These are phyloP conservation scores for Termitomyces sp. DNA, from an alignment of 768 basidiomycete species.

Conservation along the genomic window DNA sequence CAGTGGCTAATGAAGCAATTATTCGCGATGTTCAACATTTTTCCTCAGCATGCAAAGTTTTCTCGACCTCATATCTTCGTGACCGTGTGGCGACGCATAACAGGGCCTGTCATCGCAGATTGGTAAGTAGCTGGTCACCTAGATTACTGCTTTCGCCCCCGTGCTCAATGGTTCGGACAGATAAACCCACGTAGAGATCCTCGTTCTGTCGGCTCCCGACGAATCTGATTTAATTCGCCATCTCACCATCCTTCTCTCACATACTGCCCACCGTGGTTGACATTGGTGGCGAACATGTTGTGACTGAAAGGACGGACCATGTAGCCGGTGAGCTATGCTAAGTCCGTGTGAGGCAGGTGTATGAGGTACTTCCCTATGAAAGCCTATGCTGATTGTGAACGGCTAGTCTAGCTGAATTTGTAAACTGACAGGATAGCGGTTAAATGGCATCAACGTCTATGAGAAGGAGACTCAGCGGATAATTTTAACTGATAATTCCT, in stretches of 20 bases:
- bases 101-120: not conserved
- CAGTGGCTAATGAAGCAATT: too few relatives aligned
- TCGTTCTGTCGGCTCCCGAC: too few relatives aligned
- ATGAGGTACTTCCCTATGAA: conserved; percentile 59
- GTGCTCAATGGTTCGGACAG: not conserved
- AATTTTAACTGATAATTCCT: too few relatives aligned
- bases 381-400: conserved; percentile 77
- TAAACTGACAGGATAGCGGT: conserved; percentile 76
- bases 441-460: conserved; percentile 23
- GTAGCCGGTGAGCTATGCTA: conserved; percentile 47
- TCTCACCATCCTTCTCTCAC: not conserved
- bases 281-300: conserved; percentile 9
- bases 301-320: conserved; percentile 20
- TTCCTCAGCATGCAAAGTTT: too few relatives aligned
- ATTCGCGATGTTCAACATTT: too few relatives aligned
- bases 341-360: conserved; percentile 53
- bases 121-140: not conserved
- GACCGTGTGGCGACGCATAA: too few relatives aligned
- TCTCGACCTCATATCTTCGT: too few relatives aligned
- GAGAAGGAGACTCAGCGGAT: too few relatives aligned
- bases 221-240: too few relatives aligned
- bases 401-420: conserved; percentile 57
- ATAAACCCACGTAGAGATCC: too few relatives aligned
- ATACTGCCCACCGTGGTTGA: conserved; percentile 10
- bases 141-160: not conserved